Conservation (phyloP, 2,329 filamentous ascomycete genomes). For the Curvularia spicifera region DNA sequence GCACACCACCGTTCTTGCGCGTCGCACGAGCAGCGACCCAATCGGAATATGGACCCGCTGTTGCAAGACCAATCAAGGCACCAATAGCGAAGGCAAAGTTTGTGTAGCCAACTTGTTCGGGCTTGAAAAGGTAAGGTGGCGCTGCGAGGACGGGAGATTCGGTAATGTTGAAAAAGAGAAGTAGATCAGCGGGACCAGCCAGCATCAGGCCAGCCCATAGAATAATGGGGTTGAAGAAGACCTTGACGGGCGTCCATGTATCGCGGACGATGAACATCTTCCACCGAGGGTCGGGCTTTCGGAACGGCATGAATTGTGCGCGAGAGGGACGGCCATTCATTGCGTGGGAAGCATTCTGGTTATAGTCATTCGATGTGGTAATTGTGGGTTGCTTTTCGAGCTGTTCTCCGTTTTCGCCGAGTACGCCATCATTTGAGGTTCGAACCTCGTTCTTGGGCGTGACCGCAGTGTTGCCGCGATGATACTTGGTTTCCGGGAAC, state of each 20-base stretch:
- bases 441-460: background rate
- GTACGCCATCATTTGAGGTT: background rate
- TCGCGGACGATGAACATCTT: slow-evolving; percentile 51
- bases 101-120: slow-evolving; percentile 56
- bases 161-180: slow-evolving; percentile 60
- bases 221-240: slow-evolving; percentile 57
- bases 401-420: slow-evolving; percentile 18
- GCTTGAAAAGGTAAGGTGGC: slow-evolving; percentile 55
- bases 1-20: slow-evolving; percentile 59
- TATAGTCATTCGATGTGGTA: slow-evolving; percentile 30
- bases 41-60: slow-evolving; percentile 63
- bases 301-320: slow-evolving; percentile 49
- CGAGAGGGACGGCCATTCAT: slow-evolving; percentile 50
- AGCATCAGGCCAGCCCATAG: slow-evolving; percentile 46
- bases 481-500: slow-evolving; percentile 54
- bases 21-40: slow-evolving; percentile 64
- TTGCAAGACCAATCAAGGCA: slow-evolving; percentile 60
- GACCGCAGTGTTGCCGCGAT: slow-evolving; percentile 30
- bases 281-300: slow-evolving; percentile 50
- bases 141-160: slow-evolving; percentile 56
- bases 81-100: slow-evolving; percentile 59
- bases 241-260: slow-evolving; percentile 49
- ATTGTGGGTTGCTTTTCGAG: slow-evolving; percentile 38
- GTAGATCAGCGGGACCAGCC: slow-evolving; percentile 48
- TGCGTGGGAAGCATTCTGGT: slow-evolving; percentile 23